Base-by-base conservation (phyloP, 2,329 filamentous ascomycete genomes). In the Pseudopithomyces maydicus region DNA sequence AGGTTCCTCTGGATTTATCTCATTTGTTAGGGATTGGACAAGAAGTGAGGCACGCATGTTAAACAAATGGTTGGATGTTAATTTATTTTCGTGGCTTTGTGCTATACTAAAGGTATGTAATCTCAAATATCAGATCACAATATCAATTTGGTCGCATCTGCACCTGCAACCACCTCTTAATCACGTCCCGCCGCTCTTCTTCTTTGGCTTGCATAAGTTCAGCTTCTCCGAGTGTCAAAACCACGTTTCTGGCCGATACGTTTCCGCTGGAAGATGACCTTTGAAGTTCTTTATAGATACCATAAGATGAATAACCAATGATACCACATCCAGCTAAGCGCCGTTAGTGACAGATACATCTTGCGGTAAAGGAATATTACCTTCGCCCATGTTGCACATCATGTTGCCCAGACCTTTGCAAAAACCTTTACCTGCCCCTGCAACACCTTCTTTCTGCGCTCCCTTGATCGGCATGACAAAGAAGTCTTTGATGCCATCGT, bases 401-500 rank as follows among this genome's bases (percentile, higher is more conserved):
- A 88, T 79, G 0, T 87, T 86, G 0, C 81, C 83, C 11, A 96
- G 82, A 0, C 92, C 92, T 72, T 91, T 95, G 1, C 88, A 91
- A 39, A 96, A 80, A 0, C 91, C 91, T 72, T 92, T 93, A 8
- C 91, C 71, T 6, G 92, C 79, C 1, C 92, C 92, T 3, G 78
- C 78, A 2, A 78, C 68, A 1, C 87, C 86, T 54, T 86, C 84
- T 58, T 89, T 84, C 67, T 83, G 82, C 8, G 84, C 85, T 14
- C 87, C 92, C 55, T 83, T 81, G 0, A 88, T 71, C 0, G 92
- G 92, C 64, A 95, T 91, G 0, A 85, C 92, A n/a, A 93, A 82
- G 3, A 96, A 78, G 0, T 91, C 92, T 1, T 89, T 86, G 20
- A 94, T 83, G 1, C 91, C 92, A 68, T 95, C 91, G 68, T 85